Conservation (phyloP, 139 green algal species). For the Haematococcus sp. region DNA sequence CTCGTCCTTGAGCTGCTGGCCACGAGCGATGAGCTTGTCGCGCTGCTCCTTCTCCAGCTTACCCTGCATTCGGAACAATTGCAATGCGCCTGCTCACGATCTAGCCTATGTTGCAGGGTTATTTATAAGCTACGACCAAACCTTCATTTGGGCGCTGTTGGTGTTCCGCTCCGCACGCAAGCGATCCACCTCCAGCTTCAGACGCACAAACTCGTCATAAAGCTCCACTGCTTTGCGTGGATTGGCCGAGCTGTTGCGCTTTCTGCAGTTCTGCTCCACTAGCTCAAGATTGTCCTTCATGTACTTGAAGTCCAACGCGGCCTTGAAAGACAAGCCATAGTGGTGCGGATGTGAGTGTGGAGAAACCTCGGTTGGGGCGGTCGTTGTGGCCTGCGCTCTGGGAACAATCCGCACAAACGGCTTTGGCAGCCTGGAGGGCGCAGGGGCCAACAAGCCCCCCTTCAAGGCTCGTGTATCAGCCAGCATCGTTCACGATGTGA, state of each 20-base stretch:
- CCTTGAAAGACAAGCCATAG: slow-evolving; percentile 8
- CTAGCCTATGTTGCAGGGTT: no score
- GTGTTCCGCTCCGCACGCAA: slow-evolving; percentile 80
- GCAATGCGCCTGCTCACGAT: background rate
- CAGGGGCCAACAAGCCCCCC: no score
- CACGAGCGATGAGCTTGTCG: slow-evolving; percentile 71
- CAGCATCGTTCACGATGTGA: no score
- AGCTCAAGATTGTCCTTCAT: slow-evolving; percentile 75
- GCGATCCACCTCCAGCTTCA: slow-evolving; percentile 62
- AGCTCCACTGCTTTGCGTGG: slow-evolving; percentile 70
- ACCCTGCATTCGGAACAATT: slow-evolving; percentile 49
- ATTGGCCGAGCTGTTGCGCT: slow-evolving; percentile 70
- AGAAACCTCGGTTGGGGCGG: no score
- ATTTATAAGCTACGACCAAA: slow-evolving; percentile 12
- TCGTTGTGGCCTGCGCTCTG: no score
- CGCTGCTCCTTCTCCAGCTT: slow-evolving; percentile 81
- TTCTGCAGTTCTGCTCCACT: slow-evolving; percentile 65
- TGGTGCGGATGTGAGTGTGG: no score
- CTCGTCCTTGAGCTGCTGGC: slow-evolving; percentile 89
- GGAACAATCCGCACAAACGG: no score
- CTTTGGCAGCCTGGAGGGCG: no score
- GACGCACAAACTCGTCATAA: slow-evolving; percentile 79
- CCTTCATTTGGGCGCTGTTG: slow-evolving; percentile 90
- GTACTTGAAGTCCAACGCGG: slow-evolving; percentile 11
- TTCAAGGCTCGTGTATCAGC: no score